phyloP scores from a whole-genome alignment of 2,329 filamentous ascomycete genomes.

The Pezicula neosporulosa region DNA sequence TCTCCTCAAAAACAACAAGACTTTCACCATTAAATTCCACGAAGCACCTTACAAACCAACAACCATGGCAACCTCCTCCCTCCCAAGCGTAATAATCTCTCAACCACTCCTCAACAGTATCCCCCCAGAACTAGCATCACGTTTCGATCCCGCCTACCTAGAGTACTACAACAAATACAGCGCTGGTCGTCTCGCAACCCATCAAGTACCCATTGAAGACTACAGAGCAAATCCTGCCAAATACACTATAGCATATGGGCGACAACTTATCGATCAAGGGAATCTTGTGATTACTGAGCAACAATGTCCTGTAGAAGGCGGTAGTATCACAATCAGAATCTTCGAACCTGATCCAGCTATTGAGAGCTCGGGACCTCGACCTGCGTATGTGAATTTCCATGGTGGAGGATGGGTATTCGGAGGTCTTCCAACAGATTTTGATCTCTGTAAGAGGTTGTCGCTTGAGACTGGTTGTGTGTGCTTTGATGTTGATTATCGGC shows the following conservation, averaged over 20 bases:
- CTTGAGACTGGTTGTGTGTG: slow-evolving; percentile 35
- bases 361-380: slow-evolving; percentile 25
- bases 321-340: slow-evolving; percentile 36
- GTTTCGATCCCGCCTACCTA: slow-evolving; percentile 37
- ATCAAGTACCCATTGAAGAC: slow-evolving; percentile 29
- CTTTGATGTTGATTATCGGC: slow-evolving; percentile 39
- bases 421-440: slow-evolving; percentile 32
- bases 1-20: neutral
- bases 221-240: slow-evolving; percentile 35
- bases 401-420: slow-evolving; percentile 38
- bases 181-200: slow-evolving; percentile 35
- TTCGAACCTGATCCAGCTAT: slow-evolving; percentile 31
- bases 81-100: slow-evolving; percentile 6
- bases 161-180: slow-evolving; percentile 39
- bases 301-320: slow-evolving; percentile 34
- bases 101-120: slow-evolving; percentile 40
- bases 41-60: no score
- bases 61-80: neutral
- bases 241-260: slow-evolving; percentile 33
- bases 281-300: slow-evolving; percentile 35
- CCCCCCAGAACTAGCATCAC: slow-evolving; percentile 30
- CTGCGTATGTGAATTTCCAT: slow-evolving; percentile 33
- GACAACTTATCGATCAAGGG: slow-evolving; percentile 29
- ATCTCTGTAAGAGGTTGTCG: slow-evolving; percentile 37
- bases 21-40: no score